Base-by-base conservation (phyloP, 2,329 filamentous ascomycete species). In the Cylindrodendrum hubeiense region DNA sequence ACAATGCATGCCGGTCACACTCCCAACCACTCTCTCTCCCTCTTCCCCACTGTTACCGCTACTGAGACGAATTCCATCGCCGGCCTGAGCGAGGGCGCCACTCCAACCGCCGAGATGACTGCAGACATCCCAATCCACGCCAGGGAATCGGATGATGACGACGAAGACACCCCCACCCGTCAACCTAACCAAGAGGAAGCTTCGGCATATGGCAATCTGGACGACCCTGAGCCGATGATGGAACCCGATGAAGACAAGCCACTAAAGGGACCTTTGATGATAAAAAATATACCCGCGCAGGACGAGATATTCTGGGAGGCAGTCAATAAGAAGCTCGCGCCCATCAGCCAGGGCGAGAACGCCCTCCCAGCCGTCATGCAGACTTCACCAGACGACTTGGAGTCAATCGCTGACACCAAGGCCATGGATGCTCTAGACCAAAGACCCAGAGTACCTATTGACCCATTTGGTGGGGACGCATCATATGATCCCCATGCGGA, bases 1-100 rank as follows among this genome's bases (percentile, higher is more conserved):
- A 89, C 83, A 0, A 87, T 90, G 83, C 85, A 90, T 74, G 88
- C 88, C 21, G 88, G 88, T 1, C 88, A 90, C 75, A 90, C 88
- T 2, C 88, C 88, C 7, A 89, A 84, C 54, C 87, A 89, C 73
- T 88, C 87, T 1, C 78, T 89, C 12, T 88, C 87, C 5, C 76
- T 84, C 2, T 76, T 88, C 17, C 80, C 81, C 6, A 85, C 83
- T 10, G 78, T 81, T 49, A 78, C 79, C 9, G 81, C 81, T 13
- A 84, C 83, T 2, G 80, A 77, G 12, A 66, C 73, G 26, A 72
- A 69, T 57, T 74, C 76, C 13, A 66, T 74, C 10, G 60, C 69
- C 10, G 74, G 67, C 10, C 72, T 66, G 26, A 78, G 75, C 52
- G 74, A 74, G 34, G 75, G 71, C 5, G 70, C 74, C 26, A 79